Evolutionary conservation across 2,329 filamentous ascomycete species (phyloP).

Genomic region (Aspergillus novofumigatus): DNA sequence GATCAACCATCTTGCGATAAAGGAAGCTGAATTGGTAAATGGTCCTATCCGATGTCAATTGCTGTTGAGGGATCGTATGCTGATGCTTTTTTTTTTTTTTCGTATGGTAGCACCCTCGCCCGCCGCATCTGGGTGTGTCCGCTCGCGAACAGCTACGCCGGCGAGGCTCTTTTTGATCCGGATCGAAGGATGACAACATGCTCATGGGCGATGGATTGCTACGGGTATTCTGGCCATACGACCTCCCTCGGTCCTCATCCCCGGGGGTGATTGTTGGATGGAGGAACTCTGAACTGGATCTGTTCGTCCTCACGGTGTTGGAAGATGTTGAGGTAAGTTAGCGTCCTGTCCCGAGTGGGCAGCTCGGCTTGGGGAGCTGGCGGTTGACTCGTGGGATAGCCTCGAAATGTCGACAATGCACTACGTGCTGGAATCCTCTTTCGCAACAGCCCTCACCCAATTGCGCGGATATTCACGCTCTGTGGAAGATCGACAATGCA

Average conservation of each 20-base stretch:
- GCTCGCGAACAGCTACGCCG: slow-evolving; percentile 92
- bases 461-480: slow-evolving; percentile 74
- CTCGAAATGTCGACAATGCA: slow-evolving; percentile 79
- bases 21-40: slow-evolving; percentile 75
- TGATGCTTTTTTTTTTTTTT: background rate
- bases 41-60: slow-evolving; percentile 1
- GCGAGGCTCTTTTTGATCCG: slow-evolving; percentile 80
- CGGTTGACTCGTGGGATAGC: slow-evolving; percentile 41
- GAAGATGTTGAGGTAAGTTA: slow-evolving; percentile 79
- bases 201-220: slow-evolving; percentile 75
- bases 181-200: slow-evolving; percentile 55
- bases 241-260: slow-evolving; percentile 66
- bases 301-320: slow-evolving; percentile 84
- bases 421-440: slow-evolving; percentile 79
- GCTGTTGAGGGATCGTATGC: background rate
- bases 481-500: slow-evolving; percentile 81
- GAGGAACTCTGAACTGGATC: slow-evolving; percentile 85
- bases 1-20: slow-evolving; percentile 73
- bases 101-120: slow-evolving; percentile 68
- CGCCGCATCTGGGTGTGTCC: slow-evolving; percentile 74
- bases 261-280: slow-evolving; percentile 91
- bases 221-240: slow-evolving; percentile 97
- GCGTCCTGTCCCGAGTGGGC: slow-evolving; percentile 7
- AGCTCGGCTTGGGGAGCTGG: background rate
- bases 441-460: slow-evolving; percentile 73